Percentiles rank a stretch among this genome's conserved stretches.
These are phyloP conservation scores for Luzula sylvatica DNA, from an alignment of 176 grass and related monocot genomes.

Conservation along the genomic window DNA sequence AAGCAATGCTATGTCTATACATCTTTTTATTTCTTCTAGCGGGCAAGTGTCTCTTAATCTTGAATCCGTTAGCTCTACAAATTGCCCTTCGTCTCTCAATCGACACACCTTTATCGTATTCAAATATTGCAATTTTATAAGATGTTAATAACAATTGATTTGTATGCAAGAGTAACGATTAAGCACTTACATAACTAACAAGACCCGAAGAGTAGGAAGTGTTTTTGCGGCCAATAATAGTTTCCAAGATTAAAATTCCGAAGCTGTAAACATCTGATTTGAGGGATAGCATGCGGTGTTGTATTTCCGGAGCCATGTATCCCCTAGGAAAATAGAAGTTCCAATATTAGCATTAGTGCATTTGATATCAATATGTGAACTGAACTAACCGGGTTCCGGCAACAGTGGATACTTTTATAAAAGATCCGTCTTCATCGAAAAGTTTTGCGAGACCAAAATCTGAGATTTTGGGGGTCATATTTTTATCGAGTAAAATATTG, in stretches of 20 bases:
- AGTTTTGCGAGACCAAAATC: constrained; percentile 3
- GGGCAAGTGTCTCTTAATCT: constrained; percentile 7
- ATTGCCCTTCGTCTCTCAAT: neutral
- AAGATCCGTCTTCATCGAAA: neutral
- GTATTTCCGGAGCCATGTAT: constrained; percentile 16
- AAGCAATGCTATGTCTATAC: constrained; percentile 8
- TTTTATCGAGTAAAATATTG: constrained; percentile 3
- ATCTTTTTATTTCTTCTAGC: constrained; percentile 14
- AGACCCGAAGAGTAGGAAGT: neutral
- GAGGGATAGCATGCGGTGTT: neutral
- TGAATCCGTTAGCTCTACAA: constrained; percentile 7
- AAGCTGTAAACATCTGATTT: constrained; percentile 13
- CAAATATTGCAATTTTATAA: neutral
- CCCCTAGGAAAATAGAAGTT: neutral
- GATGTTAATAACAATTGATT: neutral
- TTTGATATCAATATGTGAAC: neutral
- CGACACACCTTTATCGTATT: neutral
- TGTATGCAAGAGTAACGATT: neutral
- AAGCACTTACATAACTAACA: constrained; percentile 12
- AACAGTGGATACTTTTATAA: neutral
- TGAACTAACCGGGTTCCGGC: constrained; percentile 1
- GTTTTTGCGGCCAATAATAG: constrained; percentile 1
- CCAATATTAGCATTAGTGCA: neutral
- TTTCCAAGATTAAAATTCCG: constrained; percentile 1
- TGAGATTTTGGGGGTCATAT: constrained; percentile 13